A percentile compares a stretch with the other conserved stretches of the same genome.
These are phyloP conservation scores for Aspergillus tubingensis DNA, from an alignment of 2,329 filamentous ascomycete genomes.

Conservation along the genomic window DNA sequence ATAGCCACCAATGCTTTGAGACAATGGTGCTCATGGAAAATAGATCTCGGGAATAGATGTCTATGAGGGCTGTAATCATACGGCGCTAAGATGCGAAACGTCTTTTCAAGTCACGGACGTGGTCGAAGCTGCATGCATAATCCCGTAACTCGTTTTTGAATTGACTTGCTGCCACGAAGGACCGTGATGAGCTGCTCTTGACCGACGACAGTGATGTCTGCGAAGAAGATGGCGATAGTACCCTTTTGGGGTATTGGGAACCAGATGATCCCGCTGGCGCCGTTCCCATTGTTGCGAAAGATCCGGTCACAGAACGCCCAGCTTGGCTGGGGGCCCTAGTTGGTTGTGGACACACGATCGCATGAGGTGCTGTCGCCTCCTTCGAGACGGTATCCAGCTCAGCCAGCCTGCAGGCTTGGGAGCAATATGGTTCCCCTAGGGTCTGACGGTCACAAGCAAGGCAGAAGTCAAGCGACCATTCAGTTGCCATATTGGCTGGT, in stretches of 20 bases:
- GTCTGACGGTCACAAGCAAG: slow-evolving; percentile 91
- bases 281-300: slow-evolving; percentile 19
- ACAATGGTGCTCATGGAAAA: neutral
- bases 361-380: neutral
- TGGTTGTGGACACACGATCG: neutral
- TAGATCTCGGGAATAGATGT: neutral
- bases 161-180: slow-evolving; percentile 66
- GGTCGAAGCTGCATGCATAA: slow-evolving; percentile 88
- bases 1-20: neutral
- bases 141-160: slow-evolving; percentile 77
- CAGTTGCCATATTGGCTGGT: slow-evolving; percentile 35
- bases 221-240: slow-evolving; percentile 66
- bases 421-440: slow-evolving; percentile 81
- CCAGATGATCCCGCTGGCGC: slow-evolving; percentile 23
- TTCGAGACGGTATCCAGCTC: slow-evolving; percentile 69
- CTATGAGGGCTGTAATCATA: neutral
- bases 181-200: slow-evolving; percentile 60
- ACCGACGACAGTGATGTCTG: slow-evolving; percentile 83
- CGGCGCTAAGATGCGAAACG: slow-evolving; percentile 33
- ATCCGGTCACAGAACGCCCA: slow-evolving; percentile 21
- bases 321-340: slow-evolving; percentile 43
- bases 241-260: slow-evolving; percentile 11
- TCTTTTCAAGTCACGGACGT: slow-evolving; percentile 60
- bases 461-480: slow-evolving; percentile 90
- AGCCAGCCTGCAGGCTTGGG: slow-evolving; percentile 83